phyloP scores from a whole-genome alignment of 306 rosid species.

The Dalbergia cultrata region DNA sequence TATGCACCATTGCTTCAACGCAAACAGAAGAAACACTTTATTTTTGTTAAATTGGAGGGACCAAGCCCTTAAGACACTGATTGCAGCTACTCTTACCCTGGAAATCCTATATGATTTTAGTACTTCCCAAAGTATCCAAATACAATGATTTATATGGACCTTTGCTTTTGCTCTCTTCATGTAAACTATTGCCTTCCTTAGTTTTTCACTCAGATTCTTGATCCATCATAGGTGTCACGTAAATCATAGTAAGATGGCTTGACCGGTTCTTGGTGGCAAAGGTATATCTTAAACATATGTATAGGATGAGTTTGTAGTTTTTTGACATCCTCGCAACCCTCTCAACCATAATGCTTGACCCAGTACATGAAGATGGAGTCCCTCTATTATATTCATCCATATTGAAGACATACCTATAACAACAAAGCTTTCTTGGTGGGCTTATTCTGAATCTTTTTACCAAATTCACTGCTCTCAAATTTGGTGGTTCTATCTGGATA shows the following conservation, averaged over 20 bases:
- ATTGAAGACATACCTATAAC: background rate
- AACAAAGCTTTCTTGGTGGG: constrained; percentile 1
- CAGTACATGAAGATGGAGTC: constrained; percentile 12
- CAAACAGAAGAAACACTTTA: no score
- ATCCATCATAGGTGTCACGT: background rate
- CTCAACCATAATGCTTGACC: constrained; percentile 15
- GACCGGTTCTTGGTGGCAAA: background rate
- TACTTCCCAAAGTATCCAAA: constrained; percentile 8
- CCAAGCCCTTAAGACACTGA: no score
- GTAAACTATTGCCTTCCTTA: background rate
- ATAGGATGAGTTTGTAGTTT: background rate
- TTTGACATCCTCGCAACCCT: background rate
- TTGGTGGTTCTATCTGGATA: background rate
- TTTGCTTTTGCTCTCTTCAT: background rate
- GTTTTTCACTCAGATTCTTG: background rate
- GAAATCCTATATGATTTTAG: background rate
- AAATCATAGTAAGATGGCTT: background rate
- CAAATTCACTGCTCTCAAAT: constrained; percentile 2
- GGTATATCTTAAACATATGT: constrained; percentile 12
- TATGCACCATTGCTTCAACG: no score
- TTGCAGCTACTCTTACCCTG: background rate
- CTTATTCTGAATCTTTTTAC: background rate
- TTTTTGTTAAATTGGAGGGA: no score
- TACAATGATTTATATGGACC: constrained; percentile 9
- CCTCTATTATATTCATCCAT: background rate